These are phyloP conservation scores for Aspergillus cejpii DNA, from an alignment of 2,329 filamentous ascomycete genomes.

Conservation along the genomic window DNA sequence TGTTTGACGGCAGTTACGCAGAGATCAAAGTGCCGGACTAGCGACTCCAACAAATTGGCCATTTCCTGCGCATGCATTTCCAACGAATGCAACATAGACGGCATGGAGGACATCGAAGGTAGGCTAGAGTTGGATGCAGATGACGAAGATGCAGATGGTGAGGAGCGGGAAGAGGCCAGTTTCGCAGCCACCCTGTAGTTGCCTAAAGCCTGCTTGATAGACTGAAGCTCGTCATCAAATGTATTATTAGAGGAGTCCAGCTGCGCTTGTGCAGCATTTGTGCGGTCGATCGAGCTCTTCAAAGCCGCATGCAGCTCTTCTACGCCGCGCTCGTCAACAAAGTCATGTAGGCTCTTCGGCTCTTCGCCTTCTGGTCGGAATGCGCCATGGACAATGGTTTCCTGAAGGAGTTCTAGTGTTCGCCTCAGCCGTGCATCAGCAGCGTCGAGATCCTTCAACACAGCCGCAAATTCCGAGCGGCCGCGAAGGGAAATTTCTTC, in stretches of 20 bases:
- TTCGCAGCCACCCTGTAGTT: conserved; percentile 37
- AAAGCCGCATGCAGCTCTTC: conserved; percentile 52
- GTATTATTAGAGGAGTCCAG: conserved; percentile 51
- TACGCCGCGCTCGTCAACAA: conserved; percentile 58
- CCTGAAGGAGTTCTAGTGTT: conserved; percentile 50
- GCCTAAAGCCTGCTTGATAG: conserved; percentile 54
- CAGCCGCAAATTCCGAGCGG: conserved; percentile 42
- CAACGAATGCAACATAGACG: conserved; percentile 54
- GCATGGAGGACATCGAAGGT: conserved; percentile 40
- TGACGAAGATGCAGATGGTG: conserved; percentile 31
- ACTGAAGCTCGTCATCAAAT: conserved; percentile 67
- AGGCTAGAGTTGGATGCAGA: conserved; percentile 30
- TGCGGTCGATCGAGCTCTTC: conserved; percentile 55
- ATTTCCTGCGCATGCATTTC: conserved; percentile 72
- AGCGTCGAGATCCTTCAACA: conserved; percentile 52
- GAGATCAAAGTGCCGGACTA: conserved; percentile 85
- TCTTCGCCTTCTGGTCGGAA: conserved; percentile 46
- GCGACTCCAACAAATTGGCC: conserved; percentile 69
- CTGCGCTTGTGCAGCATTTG: conserved; percentile 54
- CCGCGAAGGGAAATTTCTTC: conserved; percentile 39
- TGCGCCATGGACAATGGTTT: conserved; percentile 53
- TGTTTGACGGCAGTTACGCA: conserved; percentile 87
- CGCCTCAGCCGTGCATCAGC: conserved; percentile 52
- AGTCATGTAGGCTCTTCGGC: conserved; percentile 57
- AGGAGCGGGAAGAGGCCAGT: conserved; percentile 33